Percentiles rank a stretch among this genome's conserved stretches.
phyloP scores from a whole-genome alignment of 331 rosid species.

The Rosa hybrid region DNA sequence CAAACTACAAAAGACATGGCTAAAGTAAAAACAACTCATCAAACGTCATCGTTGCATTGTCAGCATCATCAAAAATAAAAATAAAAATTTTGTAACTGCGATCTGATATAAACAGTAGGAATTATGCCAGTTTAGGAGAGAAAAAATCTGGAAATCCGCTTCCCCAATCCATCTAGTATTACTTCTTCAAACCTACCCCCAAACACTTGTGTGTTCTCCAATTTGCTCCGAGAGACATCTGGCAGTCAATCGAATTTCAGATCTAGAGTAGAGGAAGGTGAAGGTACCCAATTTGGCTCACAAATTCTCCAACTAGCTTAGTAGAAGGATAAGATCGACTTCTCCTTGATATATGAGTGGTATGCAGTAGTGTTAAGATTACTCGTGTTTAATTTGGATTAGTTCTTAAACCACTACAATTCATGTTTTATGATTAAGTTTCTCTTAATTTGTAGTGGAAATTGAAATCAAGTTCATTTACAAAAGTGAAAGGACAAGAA shows the following conservation, averaged over 20 bases:
- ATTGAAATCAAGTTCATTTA: neutral
- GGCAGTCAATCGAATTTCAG: neutral
- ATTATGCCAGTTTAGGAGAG: neutral
- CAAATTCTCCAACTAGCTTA: neutral
- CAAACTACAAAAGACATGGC: too few relatives aligned
- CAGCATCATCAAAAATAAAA: neutral
- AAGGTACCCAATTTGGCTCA: neutral
- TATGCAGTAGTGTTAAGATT: too few relatives aligned
- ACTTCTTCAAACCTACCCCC: neutral
- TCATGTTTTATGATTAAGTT: neutral
- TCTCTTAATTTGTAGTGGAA: neutral
- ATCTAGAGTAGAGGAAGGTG: neutral
- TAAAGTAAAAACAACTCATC: neutral
- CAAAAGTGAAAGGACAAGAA: neutral
- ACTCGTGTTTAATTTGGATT: too few relatives aligned
- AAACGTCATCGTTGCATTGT: neutral
- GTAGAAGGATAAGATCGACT: neutral
- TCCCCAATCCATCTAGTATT: neutral
- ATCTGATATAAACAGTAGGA: neutral
- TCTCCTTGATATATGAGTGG: neutral
- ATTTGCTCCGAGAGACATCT: neutral
- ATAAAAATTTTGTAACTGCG: too few relatives aligned
- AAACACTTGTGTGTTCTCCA: neutral
- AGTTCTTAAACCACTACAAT: neutral
- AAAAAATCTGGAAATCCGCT: neutral